Conservation (phyloP, 164 flowering plant genomes). For the Dillenia turbinata region DNA sequence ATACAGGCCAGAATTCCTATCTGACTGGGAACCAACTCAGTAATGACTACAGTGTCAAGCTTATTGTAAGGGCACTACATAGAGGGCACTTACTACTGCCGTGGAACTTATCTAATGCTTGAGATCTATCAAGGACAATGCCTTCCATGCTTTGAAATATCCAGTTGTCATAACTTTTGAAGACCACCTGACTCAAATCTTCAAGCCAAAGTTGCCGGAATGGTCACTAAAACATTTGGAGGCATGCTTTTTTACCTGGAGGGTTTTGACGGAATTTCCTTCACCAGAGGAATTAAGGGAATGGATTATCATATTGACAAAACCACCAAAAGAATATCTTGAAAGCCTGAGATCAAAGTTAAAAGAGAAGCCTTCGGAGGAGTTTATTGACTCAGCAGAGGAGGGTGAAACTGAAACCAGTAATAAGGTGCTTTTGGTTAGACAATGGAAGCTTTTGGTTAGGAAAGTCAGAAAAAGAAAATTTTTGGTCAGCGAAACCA, state of each 20-base stretch:
- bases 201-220: constrained; percentile 32
- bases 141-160: constrained; percentile 31
- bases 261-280: constrained; percentile 9
- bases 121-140: constrained; percentile 33
- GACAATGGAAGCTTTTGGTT: too few relatives aligned
- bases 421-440: too few relatives aligned
- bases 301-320: constrained; percentile 13
- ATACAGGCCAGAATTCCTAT: constrained; percentile 3
- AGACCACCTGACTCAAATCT: constrained; percentile 32
- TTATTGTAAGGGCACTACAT: constrained; percentile 30
- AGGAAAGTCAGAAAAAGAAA: too few relatives aligned
- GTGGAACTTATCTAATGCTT: constrained; percentile 33
- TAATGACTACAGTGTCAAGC: constrained; percentile 36
- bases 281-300: constrained; percentile 11
- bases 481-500: too few relatives aligned
- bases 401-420: too few relatives aligned
- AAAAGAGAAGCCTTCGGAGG: too few relatives aligned
- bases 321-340: constrained; percentile 14
- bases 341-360: too few relatives aligned
- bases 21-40: constrained; percentile 40
- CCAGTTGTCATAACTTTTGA: constrained; percentile 35
- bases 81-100: constrained; percentile 37
- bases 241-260: constrained; percentile 9
- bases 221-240: constrained; percentile 17
- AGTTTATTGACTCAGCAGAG: too few relatives aligned